Evolutionary conservation across 768 basidiomycete species (phyloP), one percentile per base, ranked within the genome.

Genomic region (Coprinopsis strossmayeri): DNA sequence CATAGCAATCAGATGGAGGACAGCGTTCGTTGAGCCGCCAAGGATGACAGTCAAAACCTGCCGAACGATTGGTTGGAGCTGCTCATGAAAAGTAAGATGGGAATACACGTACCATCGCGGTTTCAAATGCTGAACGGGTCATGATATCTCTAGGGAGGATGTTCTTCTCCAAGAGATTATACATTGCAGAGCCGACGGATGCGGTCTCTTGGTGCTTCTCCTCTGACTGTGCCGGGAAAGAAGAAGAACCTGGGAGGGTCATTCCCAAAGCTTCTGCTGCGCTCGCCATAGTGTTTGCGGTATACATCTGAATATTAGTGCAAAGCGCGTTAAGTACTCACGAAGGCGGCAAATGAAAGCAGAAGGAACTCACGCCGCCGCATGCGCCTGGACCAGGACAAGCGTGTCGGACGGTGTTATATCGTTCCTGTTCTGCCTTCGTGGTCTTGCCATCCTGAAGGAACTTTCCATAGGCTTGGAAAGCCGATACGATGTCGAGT

Each of bases 361-460:
- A n/a, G n/a, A n/a, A 24, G 32, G 27, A 21, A 77, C 89, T 66
- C 64, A 94, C 92, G 55, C 94, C 95, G 63, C 96, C 96, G 66
- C 96, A 99, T 43, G 95, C 93, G 46, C 96, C 96, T 18, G 94
- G 82, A 38, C 95, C 95, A n/a, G 96, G 92, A 64, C 96, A 99
- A 15, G 95, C 86, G 65, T 97, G 78, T 51, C 93, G 81, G 50
- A 97, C 77, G 30, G 91, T 95, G 56, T 88, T 77, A 65, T 88
- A 89, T 38, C 96, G 82, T 59, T 78, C 81, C 52, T 72, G 69
- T 63, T 99, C 95, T 1, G 96, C 96, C 40, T 76, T 77, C 7
- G 76, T 67, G 0, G 93, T 94, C 62, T 82, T 78, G 10, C 93
- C 94, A 46, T 91, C 90, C 61, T 91, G 87, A 3, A 99, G 71